Conservation (phyloP, 805 yeast species). For the Wickerhamiella qilinensis region DNA sequence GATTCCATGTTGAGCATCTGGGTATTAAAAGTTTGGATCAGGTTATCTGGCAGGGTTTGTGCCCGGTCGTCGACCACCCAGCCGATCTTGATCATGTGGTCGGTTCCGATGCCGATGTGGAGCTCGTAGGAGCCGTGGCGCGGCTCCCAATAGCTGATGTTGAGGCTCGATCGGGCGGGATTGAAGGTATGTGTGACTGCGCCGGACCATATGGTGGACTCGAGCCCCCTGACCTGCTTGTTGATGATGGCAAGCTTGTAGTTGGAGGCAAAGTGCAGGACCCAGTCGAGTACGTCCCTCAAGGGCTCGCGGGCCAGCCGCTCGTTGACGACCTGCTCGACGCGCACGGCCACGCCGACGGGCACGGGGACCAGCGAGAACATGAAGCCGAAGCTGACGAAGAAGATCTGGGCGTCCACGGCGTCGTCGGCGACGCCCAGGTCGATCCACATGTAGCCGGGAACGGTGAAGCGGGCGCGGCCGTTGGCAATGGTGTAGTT, state of each 20-base stretch:
- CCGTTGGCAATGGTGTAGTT: slow-evolving; percentile 61
- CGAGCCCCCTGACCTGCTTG: slow-evolving; percentile 36
- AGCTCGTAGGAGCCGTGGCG: slow-evolving; percentile 24
- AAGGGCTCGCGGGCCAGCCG: slow-evolving; percentile 32
- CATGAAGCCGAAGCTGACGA: slow-evolving; percentile 56
- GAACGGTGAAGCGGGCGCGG: slow-evolving; percentile 46
- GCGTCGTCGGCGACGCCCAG: slow-evolving; percentile 57
- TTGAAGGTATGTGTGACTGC: slow-evolving; percentile 39
- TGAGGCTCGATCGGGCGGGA: slow-evolving; percentile 36
- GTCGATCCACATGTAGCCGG: slow-evolving; percentile 55
- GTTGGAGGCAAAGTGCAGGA: slow-evolving; percentile 45
- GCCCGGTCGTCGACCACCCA: slow-evolving; percentile 5
- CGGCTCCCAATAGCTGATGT: slow-evolving; percentile 50
- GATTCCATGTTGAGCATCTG: slow-evolving; percentile 3
- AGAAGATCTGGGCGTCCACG: slow-evolving; percentile 49
- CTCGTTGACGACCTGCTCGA: slow-evolving; percentile 43
- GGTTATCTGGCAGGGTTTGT: slow-evolving; percentile 1
- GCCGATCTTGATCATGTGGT: slow-evolving; percentile 21
- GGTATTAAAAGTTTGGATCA: slow-evolving; percentile 1
- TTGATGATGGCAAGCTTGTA: slow-evolving; percentile 48
- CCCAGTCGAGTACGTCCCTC: slow-evolving; percentile 36
- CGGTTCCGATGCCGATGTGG: slow-evolving; percentile 39
- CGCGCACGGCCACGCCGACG: slow-evolving; percentile 22
- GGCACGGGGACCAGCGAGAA: slow-evolving; percentile 16
- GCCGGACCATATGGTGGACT: slow-evolving; percentile 39